Evolutionary conservation across 208 protist species (phyloP).

Genomic region (Angomonas deanei): DNA sequence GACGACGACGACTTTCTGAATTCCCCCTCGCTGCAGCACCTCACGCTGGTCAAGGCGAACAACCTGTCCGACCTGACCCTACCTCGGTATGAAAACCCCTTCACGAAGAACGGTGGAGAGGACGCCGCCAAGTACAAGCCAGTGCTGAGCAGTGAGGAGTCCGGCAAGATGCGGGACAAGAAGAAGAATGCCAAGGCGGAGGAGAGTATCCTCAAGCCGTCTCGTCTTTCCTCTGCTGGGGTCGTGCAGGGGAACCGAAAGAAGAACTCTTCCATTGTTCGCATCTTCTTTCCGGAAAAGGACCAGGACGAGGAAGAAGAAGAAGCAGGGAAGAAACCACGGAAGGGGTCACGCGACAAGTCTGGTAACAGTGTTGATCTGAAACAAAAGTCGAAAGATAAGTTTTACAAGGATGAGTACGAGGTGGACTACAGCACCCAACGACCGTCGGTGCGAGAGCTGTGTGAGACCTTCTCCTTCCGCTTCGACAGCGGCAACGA

Average conservation of each 20-base stretch:
- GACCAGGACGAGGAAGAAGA: background rate
- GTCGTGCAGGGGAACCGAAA: background rate
- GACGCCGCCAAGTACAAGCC: background rate
- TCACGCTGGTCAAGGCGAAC: background rate
- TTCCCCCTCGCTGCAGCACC: background rate
- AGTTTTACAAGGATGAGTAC: slow-evolving; percentile 2
- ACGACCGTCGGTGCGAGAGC: background rate
- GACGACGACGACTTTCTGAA: background rate
- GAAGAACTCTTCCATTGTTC: background rate
- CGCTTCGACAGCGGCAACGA: background rate
- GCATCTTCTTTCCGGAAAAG: background rate
- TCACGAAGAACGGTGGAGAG: background rate
- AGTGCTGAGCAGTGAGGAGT: background rate
- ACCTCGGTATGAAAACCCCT: background rate
- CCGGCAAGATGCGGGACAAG: background rate
- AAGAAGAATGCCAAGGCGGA: background rate
- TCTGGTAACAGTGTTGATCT: background rate
- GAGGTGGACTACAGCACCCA: slow-evolving; percentile 3
- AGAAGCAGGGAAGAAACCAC: background rate
- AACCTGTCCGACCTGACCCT: background rate
- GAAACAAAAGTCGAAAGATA: background rate
- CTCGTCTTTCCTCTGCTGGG: background rate
- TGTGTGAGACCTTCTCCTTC: background rate
- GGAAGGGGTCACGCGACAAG: background rate
- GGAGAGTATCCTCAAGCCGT: background rate